These are phyloP conservation scores for Aquilaria yunnanensis DNA, from an alignment of 345 rosid species.

Conservation along the genomic window DNA sequence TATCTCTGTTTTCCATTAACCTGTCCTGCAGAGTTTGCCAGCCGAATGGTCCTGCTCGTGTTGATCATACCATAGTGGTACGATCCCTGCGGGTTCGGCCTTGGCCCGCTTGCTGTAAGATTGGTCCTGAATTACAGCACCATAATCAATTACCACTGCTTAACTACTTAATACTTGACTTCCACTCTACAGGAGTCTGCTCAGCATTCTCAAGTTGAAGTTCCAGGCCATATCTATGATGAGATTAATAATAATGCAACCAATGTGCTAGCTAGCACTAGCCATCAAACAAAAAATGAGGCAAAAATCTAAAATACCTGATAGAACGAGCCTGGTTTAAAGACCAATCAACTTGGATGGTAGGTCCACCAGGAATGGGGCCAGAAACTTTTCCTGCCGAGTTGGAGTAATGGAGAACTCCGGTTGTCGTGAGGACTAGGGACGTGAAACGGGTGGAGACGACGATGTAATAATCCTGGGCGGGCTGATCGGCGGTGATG, in stretches of 20 bases:
- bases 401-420: constrained; percentile 64
- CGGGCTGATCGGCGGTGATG: constrained; percentile 86
- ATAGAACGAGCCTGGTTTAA: constrained; percentile 92
- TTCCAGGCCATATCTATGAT: not conserved
- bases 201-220: not conserved
- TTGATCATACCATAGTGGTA: constrained; percentile 94
- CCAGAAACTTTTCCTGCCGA: constrained; percentile 76
- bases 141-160: too few species aligned
- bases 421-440: constrained; percentile 63
- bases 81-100: constrained; percentile 98
- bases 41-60: constrained; percentile 58
- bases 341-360: constrained; percentile 82
- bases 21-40: constrained; percentile 79
- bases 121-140: constrained; percentile 55
- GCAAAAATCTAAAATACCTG: constrained; percentile 31
- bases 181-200: not conserved
- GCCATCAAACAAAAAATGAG: not conserved
- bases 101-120: constrained; percentile 95
- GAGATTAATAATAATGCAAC: not conserved
- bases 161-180: too few species aligned
- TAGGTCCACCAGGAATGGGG: constrained; percentile 87
- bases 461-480: constrained; percentile 69
- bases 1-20: constrained; percentile 85
- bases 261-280: not conserved
- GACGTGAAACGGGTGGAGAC: constrained; percentile 75